These are phyloP conservation scores for Brassica juncea DNA, from an alignment of 345 rosid genomes.

Conservation along the genomic window DNA sequence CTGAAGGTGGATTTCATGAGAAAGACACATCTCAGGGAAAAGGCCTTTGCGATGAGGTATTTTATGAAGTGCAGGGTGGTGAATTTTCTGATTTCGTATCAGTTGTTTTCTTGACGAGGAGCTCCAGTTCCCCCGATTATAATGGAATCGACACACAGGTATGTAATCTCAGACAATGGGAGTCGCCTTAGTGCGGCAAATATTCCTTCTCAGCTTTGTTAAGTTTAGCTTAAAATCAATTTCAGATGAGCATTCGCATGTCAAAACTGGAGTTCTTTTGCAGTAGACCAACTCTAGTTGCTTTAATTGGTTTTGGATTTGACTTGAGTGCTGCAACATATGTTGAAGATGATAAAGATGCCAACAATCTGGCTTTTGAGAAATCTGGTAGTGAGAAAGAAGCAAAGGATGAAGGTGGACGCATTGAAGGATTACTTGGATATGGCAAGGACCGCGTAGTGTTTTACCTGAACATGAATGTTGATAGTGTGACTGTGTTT, in stretches of 20 bases:
- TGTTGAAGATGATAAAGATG: slow-evolving; percentile 40
- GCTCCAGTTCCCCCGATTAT: slow-evolving; percentile 76
- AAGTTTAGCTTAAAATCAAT: slow-evolving; percentile 38
- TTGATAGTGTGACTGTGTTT: slow-evolving; percentile 83
- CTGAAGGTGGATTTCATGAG: slow-evolving; percentile 51
- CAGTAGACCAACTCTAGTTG: slow-evolving; percentile 92
- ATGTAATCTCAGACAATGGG: slow-evolving; percentile 37
- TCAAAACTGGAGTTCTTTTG: slow-evolving; percentile 94
- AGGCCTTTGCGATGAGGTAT: slow-evolving; percentile 62
- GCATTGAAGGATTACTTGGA: slow-evolving; percentile 88
- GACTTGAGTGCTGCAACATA: slow-evolving; percentile 58
- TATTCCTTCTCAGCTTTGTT: slow-evolving; percentile 36
- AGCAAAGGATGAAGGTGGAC: slow-evolving; percentile 66
- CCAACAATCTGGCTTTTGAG: slow-evolving; percentile 44
- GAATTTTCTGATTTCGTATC: slow-evolving; percentile 80
- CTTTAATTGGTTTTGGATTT: slow-evolving; percentile 89
- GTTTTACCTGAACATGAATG: slow-evolving; percentile 82
- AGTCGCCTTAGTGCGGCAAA: slow-evolving; percentile 6
- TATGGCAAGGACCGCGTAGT: slow-evolving; percentile 94
- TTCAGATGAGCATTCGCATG: slow-evolving; percentile 96
- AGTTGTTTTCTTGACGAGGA: slow-evolving; percentile 69
- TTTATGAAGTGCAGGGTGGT: slow-evolving; percentile 82
- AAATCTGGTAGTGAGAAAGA: slow-evolving; percentile 55
- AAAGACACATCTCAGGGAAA: slow-evolving; percentile 57
- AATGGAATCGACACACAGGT: slow-evolving; percentile 95